A percentile compares a stretch with the other conserved stretches of the same genome.
Evolutionary conservation across 495 filamentous ascomycete genomes (phyloP).

Genomic region (Apodospora peruviana): DNA sequence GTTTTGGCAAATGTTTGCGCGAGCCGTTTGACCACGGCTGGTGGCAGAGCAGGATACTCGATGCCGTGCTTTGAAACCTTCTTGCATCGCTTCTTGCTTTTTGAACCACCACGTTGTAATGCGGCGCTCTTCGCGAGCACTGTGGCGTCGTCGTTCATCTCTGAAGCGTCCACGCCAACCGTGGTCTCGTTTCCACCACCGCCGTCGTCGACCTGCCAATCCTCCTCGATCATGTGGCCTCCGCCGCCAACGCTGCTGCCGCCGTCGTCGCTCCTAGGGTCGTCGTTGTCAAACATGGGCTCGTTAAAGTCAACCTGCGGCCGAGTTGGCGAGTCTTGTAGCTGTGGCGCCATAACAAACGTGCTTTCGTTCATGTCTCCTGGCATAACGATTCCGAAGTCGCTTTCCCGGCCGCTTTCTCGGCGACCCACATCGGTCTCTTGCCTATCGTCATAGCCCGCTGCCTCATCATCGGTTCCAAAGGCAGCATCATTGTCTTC

Average conservation of each 20-base stretch:
- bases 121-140: constrained; percentile 4
- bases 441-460: constrained; percentile 24
- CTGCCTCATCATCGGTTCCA: constrained; percentile 8
- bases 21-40: constrained; percentile 65
- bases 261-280: constrained; percentile 18
- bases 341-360: constrained; percentile 31
- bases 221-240: constrained; percentile 18
- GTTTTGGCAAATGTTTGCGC: constrained; percentile 64
- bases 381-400: constrained; percentile 43
- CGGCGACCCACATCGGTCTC: constrained; percentile 31
- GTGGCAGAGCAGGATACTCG: constrained; percentile 67
- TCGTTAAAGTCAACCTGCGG: constrained; percentile 4
- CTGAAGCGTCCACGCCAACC: too few relatives aligned
- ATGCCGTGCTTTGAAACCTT: constrained; percentile 69
- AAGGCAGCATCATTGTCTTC: constrained; percentile 17
- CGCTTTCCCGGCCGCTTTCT: constrained; percentile 32
- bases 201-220: constrained; percentile 8
- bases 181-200: constrained; percentile 5
- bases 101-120: background rate
- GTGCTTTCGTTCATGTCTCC: constrained; percentile 40
- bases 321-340: constrained; percentile 16
- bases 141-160: background rate
- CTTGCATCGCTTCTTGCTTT: constrained; percentile 42
- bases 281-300: constrained; percentile 7
- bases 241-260: constrained; percentile 22